A percentile compares a stretch with the other conserved stretches of the same genome.
Conservation (phyloP, 164 flowering plant species). For the Berberis vulgaris region DNA sequence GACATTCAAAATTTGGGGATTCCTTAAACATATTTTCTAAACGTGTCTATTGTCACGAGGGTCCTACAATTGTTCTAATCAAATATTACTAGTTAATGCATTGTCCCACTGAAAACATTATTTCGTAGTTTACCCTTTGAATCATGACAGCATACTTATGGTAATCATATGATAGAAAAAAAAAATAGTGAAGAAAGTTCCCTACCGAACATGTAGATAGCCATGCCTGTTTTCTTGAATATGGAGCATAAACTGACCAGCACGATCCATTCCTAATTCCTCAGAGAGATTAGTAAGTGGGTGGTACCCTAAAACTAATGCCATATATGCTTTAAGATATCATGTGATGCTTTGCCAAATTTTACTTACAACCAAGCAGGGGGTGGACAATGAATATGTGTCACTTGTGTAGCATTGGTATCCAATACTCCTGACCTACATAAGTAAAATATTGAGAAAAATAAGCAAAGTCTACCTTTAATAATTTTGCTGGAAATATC, state of each 20-base stretch:
- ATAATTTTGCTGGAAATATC: too few species aligned
- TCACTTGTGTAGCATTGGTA: slow-evolving; percentile 43
- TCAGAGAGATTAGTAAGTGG: not conserved
- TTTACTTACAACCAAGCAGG: slow-evolving; percentile 89
- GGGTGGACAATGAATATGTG: slow-evolving; percentile 95
- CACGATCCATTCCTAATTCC: slow-evolving; percentile 32
- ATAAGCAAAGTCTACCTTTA: too few species aligned
- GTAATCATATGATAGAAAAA: too few species aligned
- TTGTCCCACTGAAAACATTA: too few species aligned
- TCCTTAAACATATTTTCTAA: too few species aligned
- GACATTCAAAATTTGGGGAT: too few species aligned
- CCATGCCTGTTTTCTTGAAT: slow-evolving; percentile 65
- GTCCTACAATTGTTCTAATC: too few species aligned
- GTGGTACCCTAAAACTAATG: not conserved
- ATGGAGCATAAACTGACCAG: slow-evolving; percentile 18
- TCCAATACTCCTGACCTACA: slow-evolving; percentile 95
- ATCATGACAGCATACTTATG: too few species aligned
- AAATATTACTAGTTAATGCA: too few species aligned
- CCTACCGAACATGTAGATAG: slow-evolving; percentile 53
- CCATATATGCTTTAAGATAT: not conserved
- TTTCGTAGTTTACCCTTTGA: too few species aligned
- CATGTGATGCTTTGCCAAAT: not conserved
- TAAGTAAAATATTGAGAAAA: not conserved
- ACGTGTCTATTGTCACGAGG: too few species aligned
- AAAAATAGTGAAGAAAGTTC: not conserved